These are phyloP conservation scores for Eucalyptus pumila DNA, from an alignment of 345 rosid species.

Conservation along the genomic window DNA sequence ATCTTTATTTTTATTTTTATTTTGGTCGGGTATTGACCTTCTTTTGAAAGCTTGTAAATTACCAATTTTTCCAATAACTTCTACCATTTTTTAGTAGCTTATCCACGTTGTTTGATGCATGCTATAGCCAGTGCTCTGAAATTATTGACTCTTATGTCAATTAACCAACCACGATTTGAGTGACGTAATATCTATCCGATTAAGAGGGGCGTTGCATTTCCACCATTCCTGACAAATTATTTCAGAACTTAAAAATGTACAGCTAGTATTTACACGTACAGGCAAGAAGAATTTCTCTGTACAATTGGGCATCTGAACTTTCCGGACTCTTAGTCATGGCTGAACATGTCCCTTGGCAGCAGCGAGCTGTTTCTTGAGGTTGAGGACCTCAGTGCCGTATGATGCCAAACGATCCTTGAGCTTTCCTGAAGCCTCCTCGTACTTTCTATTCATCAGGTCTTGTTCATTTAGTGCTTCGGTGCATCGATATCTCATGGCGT, in stretches of 20 bases:
- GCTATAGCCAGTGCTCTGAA: not conserved
- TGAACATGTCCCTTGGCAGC: not conserved
- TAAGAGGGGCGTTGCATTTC: not conserved
- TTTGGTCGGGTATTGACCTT: not conserved
- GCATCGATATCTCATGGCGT: constrained; percentile 40
- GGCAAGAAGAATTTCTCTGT: not conserved
- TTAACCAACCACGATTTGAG: not conserved
- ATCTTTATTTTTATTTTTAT: no score
- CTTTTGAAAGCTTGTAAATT: not conserved
- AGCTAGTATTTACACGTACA: not conserved
- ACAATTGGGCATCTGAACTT: not conserved
- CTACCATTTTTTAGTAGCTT: not conserved
- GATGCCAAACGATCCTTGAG: constrained; percentile 52
- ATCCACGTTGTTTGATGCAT: not conserved
- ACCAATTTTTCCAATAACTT: not conserved
- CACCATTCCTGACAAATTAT: not conserved
- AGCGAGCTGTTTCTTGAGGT: constrained; percentile 66
- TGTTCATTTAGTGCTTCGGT: constrained; percentile 29
- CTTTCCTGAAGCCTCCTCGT: constrained; percentile 46
- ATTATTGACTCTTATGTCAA: not conserved
- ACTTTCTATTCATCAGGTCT: constrained; percentile 50
- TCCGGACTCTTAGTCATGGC: not conserved
- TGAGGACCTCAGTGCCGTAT: constrained; percentile 39
- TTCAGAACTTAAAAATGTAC: not conserved
- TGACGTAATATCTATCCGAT: not conserved